Conservation (phyloP, 768 basidiomycete species). For the Boletus subparvulus region DNA sequence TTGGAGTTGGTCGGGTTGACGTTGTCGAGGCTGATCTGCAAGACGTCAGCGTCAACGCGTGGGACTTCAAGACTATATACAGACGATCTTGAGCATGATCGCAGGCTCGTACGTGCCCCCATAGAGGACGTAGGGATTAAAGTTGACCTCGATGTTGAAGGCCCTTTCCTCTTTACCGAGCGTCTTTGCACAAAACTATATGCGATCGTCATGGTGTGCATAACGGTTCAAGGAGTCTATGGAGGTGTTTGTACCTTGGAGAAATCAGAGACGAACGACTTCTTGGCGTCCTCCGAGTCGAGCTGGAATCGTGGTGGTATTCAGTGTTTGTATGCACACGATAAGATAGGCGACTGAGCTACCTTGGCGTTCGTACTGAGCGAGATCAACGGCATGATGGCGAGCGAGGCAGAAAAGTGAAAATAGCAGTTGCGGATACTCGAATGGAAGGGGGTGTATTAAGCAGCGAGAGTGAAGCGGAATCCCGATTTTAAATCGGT, state of each 20-base stretch:
- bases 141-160: slow-evolving; percentile 53
- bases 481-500: background rate
- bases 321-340: background rate
- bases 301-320: slow-evolving; percentile 1
- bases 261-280: slow-evolving; percentile 47
- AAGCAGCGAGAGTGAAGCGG: background rate
- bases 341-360: background rate
- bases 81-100: slow-evolving; percentile 56
- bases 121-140: slow-evolving; percentile 62
- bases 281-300: slow-evolving; percentile 29
- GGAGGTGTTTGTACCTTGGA: slow-evolving; percentile 46
- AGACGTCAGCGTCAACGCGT: background rate
- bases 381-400: slow-evolving; percentile 38
- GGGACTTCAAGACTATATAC: slow-evolving; percentile 22
- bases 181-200: slow-evolving; percentile 51
- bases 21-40: slow-evolving; percentile 63
- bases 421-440: background rate
- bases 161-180: slow-evolving; percentile 54
- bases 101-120: slow-evolving; percentile 66
- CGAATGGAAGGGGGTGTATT: background rate
- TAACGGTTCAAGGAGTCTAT: background rate
- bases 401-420: background rate
- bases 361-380: slow-evolving; percentile 42
- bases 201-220: background rate
- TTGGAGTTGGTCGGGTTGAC: slow-evolving; percentile 47